Percentiles rank a stretch among this genome's conserved stretches.
Conservation (phyloP, 768 basidiomycete genomes). For the Chiua virens region DNA sequence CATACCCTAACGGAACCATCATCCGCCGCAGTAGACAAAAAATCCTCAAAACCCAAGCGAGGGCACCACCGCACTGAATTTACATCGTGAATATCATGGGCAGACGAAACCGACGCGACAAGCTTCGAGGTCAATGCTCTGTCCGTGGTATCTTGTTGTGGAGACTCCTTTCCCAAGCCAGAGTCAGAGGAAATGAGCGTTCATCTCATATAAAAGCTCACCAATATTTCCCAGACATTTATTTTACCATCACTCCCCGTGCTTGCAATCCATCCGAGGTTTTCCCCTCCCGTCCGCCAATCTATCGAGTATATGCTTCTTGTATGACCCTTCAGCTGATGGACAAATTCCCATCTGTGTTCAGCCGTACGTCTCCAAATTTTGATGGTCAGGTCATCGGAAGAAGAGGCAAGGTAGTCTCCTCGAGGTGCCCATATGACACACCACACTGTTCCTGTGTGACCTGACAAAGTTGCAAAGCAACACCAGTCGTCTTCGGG, state of each 20-base stretch:
- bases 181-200: conserved; percentile 1
- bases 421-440: conserved; percentile 79
- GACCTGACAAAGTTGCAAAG: conserved; percentile 78
- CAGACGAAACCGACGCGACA: conserved; percentile 56
- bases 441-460: conserved; percentile 90
- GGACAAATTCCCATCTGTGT: conserved; percentile 62
- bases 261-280: conserved; percentile 81
- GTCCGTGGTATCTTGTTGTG: conserved; percentile 4
- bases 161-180: conserved; percentile 15
- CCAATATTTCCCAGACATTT: conserved; percentile 76
- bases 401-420: conserved; percentile 80
- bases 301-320: conserved; percentile 79
- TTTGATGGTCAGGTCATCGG: conserved; percentile 80
- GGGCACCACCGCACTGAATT: conserved; percentile 88
- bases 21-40: conserved; percentile 84
- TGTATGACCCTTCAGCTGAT: conserved; percentile 63
- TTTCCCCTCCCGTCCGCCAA: conserved; percentile 55
- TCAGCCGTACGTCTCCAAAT: conserved; percentile 76
- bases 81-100: conserved; percentile 84
- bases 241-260: conserved; percentile 85
- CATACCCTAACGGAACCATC: conserved; percentile 85
- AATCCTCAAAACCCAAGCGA: conserved; percentile 55
- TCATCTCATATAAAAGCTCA: conserved; percentile 28
- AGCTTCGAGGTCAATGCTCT: conserved; percentile 40
- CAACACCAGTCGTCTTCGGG: conserved; percentile 96